Percentiles rank a stretch among this genome's conserved stretches.
phyloP scores from a whole-genome alignment of 495 filamentous ascomycete genomes.

The Podospora didyma region DNA sequence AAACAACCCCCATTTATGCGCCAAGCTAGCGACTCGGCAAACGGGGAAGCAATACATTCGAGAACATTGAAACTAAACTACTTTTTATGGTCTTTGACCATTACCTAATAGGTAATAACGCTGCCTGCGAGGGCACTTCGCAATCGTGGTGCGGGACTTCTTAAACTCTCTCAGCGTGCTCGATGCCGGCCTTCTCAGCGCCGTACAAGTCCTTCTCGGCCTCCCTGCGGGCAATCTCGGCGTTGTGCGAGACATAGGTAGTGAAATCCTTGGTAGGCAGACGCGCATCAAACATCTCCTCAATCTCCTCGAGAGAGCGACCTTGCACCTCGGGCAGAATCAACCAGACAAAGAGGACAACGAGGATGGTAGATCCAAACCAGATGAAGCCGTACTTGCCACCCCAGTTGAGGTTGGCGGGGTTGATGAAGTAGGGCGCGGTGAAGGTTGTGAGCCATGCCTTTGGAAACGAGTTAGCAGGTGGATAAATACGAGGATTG shows the following conservation, averaged over 20 bases:
- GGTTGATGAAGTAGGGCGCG: conserved; percentile 56
- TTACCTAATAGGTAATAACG: too few relatives aligned
- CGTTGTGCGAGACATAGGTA: conserved; percentile 2
- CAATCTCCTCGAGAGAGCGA: conserved; percentile 49
- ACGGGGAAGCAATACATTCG: too few relatives aligned
- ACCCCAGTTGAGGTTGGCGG: conserved; percentile 39
- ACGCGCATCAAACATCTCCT: conserved; percentile 38
- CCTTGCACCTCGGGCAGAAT: conserved; percentile 49
- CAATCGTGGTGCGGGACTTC: too few relatives aligned
- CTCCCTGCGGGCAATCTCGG: conserved; percentile 5
- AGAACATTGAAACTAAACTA: too few relatives aligned
- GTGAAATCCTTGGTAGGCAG: conserved; percentile 1
- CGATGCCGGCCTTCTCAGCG: conserved; percentile 3
- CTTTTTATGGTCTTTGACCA: too few relatives aligned
- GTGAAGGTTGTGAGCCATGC: conserved; percentile 48
- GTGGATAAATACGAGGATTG: background rate
- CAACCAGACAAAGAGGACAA: conserved; percentile 37
- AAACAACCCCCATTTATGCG: too few relatives aligned
- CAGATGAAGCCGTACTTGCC: conserved; percentile 43
- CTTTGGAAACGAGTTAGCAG: background rate
- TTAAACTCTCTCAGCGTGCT: conserved; percentile 1
- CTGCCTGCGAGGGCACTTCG: too few relatives aligned
- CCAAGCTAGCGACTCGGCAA: too few relatives aligned
- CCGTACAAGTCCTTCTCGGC: conserved; percentile 9
- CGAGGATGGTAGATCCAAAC: conserved; percentile 30